A percentile compares a stretch with the other conserved stretches of the same genome.
These are phyloP conservation scores for Cercospora zeae-maydis DNA, from an alignment of 2,329 filamentous ascomycete species.

Conservation along the genomic window DNA sequence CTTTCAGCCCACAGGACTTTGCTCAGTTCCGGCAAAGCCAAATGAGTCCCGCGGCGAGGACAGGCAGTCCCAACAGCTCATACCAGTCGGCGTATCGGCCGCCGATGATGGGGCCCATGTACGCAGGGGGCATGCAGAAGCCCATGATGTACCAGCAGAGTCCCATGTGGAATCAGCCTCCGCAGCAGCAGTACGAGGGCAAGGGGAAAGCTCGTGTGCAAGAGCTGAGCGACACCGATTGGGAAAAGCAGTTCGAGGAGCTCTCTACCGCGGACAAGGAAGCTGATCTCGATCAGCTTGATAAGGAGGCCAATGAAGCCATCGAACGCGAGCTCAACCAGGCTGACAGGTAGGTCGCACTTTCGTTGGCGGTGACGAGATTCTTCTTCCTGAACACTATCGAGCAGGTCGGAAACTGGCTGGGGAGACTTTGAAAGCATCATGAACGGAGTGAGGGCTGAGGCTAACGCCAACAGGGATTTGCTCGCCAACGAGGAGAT, in stretches of 20 bases:
- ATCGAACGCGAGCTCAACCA: slow-evolving; percentile 85
- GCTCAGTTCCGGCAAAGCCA: slow-evolving; percentile 77
- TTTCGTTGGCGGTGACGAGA: neutral
- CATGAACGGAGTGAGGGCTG: slow-evolving; percentile 77
- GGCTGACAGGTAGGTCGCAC: slow-evolving; percentile 72
- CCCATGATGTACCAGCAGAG: slow-evolving; percentile 29
- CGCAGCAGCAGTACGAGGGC: slow-evolving; percentile 53
- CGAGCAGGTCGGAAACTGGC: slow-evolving; percentile 61
- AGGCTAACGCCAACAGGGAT: slow-evolving; percentile 61
- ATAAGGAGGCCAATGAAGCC: slow-evolving; percentile 64
- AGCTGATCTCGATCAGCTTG: slow-evolving; percentile 48
- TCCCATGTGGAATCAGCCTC: slow-evolving; percentile 44
- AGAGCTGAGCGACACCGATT: slow-evolving; percentile 87
- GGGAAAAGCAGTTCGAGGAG: slow-evolving; percentile 94
- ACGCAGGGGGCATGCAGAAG: slow-evolving; percentile 43
- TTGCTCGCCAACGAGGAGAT: slow-evolving; percentile 65
- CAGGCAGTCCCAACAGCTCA: slow-evolving; percentile 54
- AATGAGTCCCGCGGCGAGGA: slow-evolving; percentile 55
- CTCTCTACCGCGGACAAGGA: slow-evolving; percentile 67
- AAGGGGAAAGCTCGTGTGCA: slow-evolving; percentile 83
- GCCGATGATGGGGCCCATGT: slow-evolving; percentile 55
- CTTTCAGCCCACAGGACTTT: slow-evolving; percentile 81
- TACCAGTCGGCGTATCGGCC: slow-evolving; percentile 50
- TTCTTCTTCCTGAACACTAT: slow-evolving; percentile 17
- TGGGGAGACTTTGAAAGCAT: slow-evolving; percentile 88